phyloP scores from a whole-genome alignment of 495 filamentous ascomycete genomes.

The Penicillium alfredii region DNA sequence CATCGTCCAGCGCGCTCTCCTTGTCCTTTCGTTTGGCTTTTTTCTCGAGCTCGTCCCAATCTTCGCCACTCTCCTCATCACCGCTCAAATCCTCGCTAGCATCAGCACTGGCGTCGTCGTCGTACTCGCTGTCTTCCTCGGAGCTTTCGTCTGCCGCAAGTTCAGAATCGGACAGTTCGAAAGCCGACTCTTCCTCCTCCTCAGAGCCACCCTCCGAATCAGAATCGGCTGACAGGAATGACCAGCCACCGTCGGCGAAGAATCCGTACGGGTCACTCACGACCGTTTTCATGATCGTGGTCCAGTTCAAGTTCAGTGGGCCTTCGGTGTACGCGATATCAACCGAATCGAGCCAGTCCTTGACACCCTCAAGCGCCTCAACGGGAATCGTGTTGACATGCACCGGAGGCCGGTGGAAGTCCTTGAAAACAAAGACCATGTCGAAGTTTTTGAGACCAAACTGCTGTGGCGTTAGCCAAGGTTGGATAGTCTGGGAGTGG shows the following conservation, averaged over 20 bases:
- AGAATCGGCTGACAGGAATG: constrained; percentile 79
- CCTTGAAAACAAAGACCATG: constrained; percentile 94
- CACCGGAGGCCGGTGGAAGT: constrained; percentile 77
- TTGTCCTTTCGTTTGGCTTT: constrained; percentile 86
- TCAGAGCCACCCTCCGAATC: constrained; percentile 77
- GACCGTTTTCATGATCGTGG: constrained; percentile 99
- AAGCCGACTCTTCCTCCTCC: constrained; percentile 84
- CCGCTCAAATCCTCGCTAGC: constrained; percentile 67
- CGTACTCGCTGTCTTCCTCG: constrained; percentile 87
- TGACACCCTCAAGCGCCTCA: constrained; percentile 87
- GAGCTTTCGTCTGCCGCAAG: constrained; percentile 72
- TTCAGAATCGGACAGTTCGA: constrained; percentile 82
- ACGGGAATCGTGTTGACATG: constrained; percentile 99
- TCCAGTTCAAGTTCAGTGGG: constrained; percentile 96
- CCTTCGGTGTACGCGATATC: constrained; percentile 94
- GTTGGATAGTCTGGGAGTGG: neutral
- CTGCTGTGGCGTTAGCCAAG: constrained; percentile 29
- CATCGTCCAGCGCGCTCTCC: constrained; percentile 66
- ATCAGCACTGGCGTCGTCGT: constrained; percentile 80
- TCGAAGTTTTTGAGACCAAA: constrained; percentile 99
- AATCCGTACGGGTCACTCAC: constrained; percentile 88
- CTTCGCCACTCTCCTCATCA: constrained; percentile 79
- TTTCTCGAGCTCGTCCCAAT: constrained; percentile 88
- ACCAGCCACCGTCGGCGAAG: constrained; percentile 94
- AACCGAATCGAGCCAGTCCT: constrained; percentile 94